A percentile compares a stretch with the other conserved stretches of the same genome.
These are phyloP conservation scores for Eutrema japonicum DNA, from an alignment of 345 rosid genomes.

Conservation along the genomic window DNA sequence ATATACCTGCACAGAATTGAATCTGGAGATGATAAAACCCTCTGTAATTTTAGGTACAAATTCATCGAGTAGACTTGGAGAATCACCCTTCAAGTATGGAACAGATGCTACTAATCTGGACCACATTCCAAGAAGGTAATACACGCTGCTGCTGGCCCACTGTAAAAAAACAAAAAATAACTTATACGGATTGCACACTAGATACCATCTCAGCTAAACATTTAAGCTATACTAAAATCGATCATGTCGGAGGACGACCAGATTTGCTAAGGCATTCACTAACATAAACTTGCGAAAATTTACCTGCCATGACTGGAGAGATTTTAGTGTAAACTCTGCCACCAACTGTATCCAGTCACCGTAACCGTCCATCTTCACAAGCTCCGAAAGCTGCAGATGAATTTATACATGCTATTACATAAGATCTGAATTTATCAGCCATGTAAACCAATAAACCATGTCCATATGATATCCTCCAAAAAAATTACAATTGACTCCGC, in stretches of 20 bases:
- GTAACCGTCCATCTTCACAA: conserved; percentile 96
- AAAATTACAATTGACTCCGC: neutral
- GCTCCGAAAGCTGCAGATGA: conserved; percentile 86
- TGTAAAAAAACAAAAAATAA: conserved; percentile 40
- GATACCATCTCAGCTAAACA: conserved; percentile 27
- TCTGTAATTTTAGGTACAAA: conserved; percentile 98
- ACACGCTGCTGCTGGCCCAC: conserved; percentile 99
- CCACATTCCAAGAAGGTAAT: conserved; percentile 96
- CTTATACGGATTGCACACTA: conserved; percentile 16
- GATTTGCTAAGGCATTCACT: neutral
- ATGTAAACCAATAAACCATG: conserved; percentile 18
- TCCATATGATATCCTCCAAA: conserved; percentile 21
- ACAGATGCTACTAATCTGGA: conserved; percentile 94
- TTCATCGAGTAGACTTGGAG: conserved; percentile 96
- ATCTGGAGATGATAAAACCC: conserved; percentile 92
- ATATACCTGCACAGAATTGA: conserved; percentile 90
- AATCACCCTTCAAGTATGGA: conserved; percentile 94
- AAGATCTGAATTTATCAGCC: conserved; percentile 22
- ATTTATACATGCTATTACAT: conserved; percentile 37
- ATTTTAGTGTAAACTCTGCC: conserved; percentile 93
- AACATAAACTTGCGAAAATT: conserved; percentile 19
- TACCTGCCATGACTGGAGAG: conserved; percentile 99
- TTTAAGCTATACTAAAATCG: conserved; percentile 16
- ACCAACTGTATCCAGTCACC: conserved; percentile 98
- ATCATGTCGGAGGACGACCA: conserved; percentile 14